phyloP scores from a whole-genome alignment of 2,329 filamentous ascomycete species.

The Colletotrichum theobromicola region DNA sequence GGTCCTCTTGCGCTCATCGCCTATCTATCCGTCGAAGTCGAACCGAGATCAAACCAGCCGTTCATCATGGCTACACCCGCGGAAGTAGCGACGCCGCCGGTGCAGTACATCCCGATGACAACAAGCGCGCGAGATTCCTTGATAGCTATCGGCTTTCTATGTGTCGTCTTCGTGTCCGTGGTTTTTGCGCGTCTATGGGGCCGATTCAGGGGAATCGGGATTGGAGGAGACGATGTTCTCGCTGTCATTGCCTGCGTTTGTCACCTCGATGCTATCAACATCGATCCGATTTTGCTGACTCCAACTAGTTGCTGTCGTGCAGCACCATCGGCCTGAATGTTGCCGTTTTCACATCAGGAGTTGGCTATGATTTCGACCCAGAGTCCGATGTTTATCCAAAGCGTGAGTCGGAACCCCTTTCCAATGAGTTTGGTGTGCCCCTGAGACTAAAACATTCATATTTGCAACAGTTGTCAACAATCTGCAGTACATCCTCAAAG shows the following conservation, averaged over 20 bases:
- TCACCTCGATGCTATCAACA: neutral
- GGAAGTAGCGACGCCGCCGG: neutral
- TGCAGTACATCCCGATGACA: slow-evolving; percentile 18
- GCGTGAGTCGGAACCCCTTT: neutral
- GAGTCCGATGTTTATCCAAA: slow-evolving; percentile 16
- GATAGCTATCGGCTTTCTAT: slow-evolving; percentile 15
- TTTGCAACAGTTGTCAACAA: slow-evolving; percentile 15
- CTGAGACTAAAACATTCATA: neutral
- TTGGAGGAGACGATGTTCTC: slow-evolving; percentile 19
- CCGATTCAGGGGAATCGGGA: slow-evolving; percentile 11
- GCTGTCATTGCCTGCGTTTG: slow-evolving; percentile 17
- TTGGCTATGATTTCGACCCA: slow-evolving; percentile 22
- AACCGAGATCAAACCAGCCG: neutral
- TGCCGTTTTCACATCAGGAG: slow-evolving; percentile 20
- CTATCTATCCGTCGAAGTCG: neutral
- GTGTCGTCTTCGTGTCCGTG: neutral
- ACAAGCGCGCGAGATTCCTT: slow-evolving; percentile 12
- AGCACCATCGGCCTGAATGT: slow-evolving; percentile 18
- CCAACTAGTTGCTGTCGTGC: slow-evolving; percentile 11
- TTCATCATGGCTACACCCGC: neutral
- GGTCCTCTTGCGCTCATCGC: neutral
- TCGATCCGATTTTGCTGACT: neutral
- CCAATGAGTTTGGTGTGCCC: neutral
- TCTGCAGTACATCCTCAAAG: slow-evolving; percentile 19
- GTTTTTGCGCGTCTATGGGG: slow-evolving; percentile 15